Evolutionary conservation across 2,329 filamentous ascomycete species (phyloP).

Genomic region (Aspergillus flavus): DNA sequence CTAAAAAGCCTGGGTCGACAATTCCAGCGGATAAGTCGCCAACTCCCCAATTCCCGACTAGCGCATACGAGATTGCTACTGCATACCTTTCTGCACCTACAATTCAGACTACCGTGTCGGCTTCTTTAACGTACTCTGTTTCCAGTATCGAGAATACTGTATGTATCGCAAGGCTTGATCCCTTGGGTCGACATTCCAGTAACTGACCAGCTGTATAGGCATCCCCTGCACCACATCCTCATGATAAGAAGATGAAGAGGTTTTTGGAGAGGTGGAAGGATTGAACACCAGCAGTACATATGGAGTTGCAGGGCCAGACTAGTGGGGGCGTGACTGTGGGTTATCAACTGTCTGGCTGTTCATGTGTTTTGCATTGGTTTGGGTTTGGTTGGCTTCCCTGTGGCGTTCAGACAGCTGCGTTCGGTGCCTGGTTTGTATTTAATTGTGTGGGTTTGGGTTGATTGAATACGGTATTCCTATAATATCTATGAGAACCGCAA

Average conservation of each 20-base stretch:
- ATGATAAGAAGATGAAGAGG: slow-evolving; percentile 55
- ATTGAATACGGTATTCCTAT: neutral
- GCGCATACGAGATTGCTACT: slow-evolving; percentile 55
- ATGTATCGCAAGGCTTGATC: slow-evolving; percentile 33
- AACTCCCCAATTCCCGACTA: slow-evolving; percentile 57
- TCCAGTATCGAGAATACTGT: slow-evolving; percentile 62
- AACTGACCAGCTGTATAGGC: slow-evolving; percentile 44
- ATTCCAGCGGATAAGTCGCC: slow-evolving; percentile 57
- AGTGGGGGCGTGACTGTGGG: neutral
- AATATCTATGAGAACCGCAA: neutral
- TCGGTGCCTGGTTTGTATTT: neutral
- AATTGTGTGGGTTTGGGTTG: neutral
- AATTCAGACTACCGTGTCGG: slow-evolving; percentile 54
- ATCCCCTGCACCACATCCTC: slow-evolving; percentile 55
- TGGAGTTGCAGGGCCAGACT: neutral
- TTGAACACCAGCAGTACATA: slow-evolving; percentile 32
- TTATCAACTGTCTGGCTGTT: neutral
- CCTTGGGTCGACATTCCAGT: neutral
- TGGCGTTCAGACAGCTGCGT: neutral
- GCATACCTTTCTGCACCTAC: slow-evolving; percentile 51
- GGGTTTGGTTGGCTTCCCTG: neutral
- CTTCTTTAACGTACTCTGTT: slow-evolving; percentile 53
- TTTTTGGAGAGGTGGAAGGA: slow-evolving; percentile 64
- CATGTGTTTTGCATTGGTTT: slow-evolving; percentile 1
- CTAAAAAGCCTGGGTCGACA: slow-evolving; percentile 59